Evolutionary conservation across 2,329 filamentous ascomycete genomes (phyloP).

Genomic region (Dothistroma pini): DNA sequence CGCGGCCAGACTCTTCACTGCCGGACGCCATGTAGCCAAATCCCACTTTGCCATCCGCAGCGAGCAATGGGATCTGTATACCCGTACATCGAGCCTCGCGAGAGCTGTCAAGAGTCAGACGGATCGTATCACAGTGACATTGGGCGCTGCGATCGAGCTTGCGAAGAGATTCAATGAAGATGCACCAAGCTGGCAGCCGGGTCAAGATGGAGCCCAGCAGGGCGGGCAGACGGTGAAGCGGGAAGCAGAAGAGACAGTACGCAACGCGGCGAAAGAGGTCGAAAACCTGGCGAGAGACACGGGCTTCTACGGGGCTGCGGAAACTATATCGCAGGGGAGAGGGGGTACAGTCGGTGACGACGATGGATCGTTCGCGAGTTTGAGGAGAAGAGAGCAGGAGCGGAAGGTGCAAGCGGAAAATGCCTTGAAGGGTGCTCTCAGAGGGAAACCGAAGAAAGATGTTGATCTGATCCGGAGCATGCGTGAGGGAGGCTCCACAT

Average conservation of each 20-base stretch:
- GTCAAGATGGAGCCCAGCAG: conserved; percentile 7
- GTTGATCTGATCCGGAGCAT: conserved; percentile 2
- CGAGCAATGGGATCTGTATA: conserved; percentile 61
- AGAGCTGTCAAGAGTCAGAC: conserved; percentile 60
- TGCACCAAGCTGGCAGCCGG: conserved; percentile 32
- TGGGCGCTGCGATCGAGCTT: conserved; percentile 58
- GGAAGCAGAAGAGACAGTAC: conserved; percentile 16
- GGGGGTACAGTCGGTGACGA: conserved; percentile 25
- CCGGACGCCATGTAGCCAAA: conserved; percentile 44
- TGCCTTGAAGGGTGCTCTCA: neutral
- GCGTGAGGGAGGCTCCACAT: conserved; percentile 1
- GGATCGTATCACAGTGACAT: conserved; percentile 58
- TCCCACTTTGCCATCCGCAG: conserved; percentile 58
- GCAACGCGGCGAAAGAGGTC: conserved; percentile 30
- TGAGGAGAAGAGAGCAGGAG: conserved; percentile 39
- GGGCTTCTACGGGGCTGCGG: neutral
- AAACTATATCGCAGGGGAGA: neutral
- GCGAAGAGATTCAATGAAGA: conserved; percentile 56
- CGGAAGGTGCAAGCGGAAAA: conserved; percentile 43
- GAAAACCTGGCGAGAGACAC: conserved; percentile 16
- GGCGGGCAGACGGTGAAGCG: conserved; percentile 13
- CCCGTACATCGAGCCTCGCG: conserved; percentile 60
- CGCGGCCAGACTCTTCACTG: conserved; percentile 49
- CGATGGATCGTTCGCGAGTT: conserved; percentile 36
- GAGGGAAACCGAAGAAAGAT: conserved; percentile 1